A percentile compares a stretch with the other conserved stretches of the same genome.
phyloP scores from a whole-genome alignment of 495 filamentous ascomycete genomes.

The Chaetomium tenue region DNA sequence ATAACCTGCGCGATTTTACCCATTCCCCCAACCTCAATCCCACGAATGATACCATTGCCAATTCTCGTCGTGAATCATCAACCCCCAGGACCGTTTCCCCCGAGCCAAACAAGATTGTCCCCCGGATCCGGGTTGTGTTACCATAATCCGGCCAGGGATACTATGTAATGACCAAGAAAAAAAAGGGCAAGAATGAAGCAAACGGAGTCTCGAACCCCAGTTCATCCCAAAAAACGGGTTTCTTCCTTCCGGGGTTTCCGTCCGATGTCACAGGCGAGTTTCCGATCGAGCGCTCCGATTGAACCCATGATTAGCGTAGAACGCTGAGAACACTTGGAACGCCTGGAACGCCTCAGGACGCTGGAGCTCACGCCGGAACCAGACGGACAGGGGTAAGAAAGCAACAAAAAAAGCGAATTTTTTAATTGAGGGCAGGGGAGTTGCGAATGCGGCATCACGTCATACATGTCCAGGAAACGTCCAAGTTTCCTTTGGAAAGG shows the following conservation, averaged over 20 bases:
- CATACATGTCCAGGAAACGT: neutral
- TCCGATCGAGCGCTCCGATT: neutral
- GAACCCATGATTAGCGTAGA: too few species aligned
- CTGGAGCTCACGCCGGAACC: neutral
- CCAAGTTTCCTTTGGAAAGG: neutral
- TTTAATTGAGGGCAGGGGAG: neutral
- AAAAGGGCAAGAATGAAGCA: constrained; percentile 1
- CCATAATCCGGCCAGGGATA: neutral
- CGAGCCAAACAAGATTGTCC: neutral
- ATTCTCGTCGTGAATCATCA: neutral
- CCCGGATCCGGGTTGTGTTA: constrained; percentile 17
- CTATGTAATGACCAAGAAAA: neutral
- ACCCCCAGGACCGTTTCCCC: neutral
- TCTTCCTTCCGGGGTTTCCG: neutral
- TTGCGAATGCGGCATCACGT: neutral
- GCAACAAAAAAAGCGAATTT: neutral
- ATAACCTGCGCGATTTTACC: constrained; percentile 20
- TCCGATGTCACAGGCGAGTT: neutral
- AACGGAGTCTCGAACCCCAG: neutral
- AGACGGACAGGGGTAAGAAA: neutral
- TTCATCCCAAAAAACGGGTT: neutral
- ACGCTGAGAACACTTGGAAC: constrained; percentile 1
- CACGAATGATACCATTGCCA: neutral
- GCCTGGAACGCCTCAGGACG: too few species aligned
- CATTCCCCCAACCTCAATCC: too few species aligned